Conservation (phyloP, 352 stramenopile species). For the Pythium insidiosum region DNA sequence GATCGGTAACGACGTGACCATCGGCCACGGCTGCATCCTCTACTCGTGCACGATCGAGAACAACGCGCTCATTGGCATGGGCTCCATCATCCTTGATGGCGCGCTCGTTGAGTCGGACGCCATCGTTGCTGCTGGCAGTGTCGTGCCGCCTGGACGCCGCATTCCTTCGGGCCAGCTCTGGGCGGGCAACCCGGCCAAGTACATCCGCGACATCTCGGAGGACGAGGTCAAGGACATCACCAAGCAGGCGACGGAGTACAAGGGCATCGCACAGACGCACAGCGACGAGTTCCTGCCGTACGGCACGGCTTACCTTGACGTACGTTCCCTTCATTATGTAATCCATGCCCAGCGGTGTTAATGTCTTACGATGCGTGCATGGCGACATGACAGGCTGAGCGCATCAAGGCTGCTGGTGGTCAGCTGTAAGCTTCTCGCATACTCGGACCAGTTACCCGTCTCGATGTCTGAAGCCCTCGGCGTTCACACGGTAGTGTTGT, state of each 20-base stretch:
- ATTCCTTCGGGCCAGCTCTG: slow-evolving; percentile 92
- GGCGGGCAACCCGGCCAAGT: slow-evolving; percentile 95
- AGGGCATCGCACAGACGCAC: slow-evolving; percentile 77
- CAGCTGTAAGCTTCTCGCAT: slow-evolving; percentile 42
- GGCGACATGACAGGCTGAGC: slow-evolving; percentile 48
- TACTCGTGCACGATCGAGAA: slow-evolving; percentile 96
- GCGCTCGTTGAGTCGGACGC: slow-evolving; percentile 90
- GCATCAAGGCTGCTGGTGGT: slow-evolving; percentile 74
- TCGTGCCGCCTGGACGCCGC: slow-evolving; percentile 83
- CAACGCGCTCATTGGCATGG: slow-evolving; percentile 95
- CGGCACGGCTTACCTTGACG: slow-evolving; percentile 83
- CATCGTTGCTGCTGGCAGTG: slow-evolving; percentile 93
- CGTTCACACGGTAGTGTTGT: no score
- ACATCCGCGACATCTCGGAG: slow-evolving; percentile 89
- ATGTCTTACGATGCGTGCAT: no score
- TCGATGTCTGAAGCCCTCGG: no score
- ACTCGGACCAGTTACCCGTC: not conserved
- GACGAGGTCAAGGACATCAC: slow-evolving; percentile 88
- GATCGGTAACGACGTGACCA: slow-evolving; percentile 95
- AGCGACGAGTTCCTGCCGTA: slow-evolving; percentile 88
- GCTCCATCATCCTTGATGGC: slow-evolving; percentile 90
- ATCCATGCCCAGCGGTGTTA: no score
- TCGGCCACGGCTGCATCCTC: slow-evolving; percentile 93
- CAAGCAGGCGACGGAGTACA: slow-evolving; percentile 84
- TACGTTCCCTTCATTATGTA: no score